Conservation (phyloP, 208 protist genomes). For the Leishmania tarentolae region DNA sequence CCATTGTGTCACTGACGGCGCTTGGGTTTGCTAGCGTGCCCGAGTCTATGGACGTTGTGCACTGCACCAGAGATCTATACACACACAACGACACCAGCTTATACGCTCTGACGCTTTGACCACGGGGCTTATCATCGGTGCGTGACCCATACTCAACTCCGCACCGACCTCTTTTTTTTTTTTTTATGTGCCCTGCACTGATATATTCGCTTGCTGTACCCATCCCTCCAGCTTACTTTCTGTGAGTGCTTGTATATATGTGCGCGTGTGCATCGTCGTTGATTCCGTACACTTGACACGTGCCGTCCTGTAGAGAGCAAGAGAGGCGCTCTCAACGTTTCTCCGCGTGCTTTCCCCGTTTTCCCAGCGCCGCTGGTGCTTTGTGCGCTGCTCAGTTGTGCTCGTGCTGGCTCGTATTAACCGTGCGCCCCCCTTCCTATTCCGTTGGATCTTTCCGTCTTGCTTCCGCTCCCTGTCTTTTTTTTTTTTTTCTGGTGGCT, state of each 20-base stretch:
- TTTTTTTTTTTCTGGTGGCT: constrained; percentile 5
- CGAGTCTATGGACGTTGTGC: background rate
- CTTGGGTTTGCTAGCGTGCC: background rate
- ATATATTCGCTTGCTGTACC: background rate
- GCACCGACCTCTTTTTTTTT: background rate
- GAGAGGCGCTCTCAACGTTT: background rate
- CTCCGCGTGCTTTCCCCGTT: background rate
- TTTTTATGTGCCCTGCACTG: background rate
- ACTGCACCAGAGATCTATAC: background rate
- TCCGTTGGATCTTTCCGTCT: constrained; percentile 7
- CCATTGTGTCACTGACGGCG: background rate
- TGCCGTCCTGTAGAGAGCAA: background rate
- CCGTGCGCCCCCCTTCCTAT: background rate
- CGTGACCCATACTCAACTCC: background rate
- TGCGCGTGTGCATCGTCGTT: background rate
- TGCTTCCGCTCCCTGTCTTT: constrained; percentile 5
- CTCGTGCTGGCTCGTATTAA: constrained; percentile 13
- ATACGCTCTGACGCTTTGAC: background rate
- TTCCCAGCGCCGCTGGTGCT: background rate
- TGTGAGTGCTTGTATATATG: background rate
- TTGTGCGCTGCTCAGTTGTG: background rate
- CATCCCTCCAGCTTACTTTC: background rate
- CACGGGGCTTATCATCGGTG: background rate
- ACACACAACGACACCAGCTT: too few relatives aligned
- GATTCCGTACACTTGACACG: background rate